Conservation (phyloP, 23 red algal genomes). For the Chondrus crispus region DNA sequence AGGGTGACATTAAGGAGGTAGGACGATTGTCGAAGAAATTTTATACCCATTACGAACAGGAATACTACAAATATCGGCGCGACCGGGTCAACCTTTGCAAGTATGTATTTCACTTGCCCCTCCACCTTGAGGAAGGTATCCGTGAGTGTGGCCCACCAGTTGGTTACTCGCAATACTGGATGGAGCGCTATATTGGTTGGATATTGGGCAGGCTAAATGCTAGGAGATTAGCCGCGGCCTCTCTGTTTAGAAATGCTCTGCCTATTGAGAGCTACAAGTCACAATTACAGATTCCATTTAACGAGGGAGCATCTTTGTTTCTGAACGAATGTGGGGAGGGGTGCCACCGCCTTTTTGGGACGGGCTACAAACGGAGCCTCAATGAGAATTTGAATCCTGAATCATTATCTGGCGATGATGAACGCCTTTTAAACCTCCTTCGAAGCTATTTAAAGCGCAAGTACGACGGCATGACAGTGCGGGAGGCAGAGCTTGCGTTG, state of each 20-base stretch:
- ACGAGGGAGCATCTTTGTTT: neutral
- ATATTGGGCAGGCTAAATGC: neutral
- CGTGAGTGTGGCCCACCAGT: neutral
- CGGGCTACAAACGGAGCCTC: neutral
- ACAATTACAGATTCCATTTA: neutral
- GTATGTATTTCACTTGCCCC: neutral
- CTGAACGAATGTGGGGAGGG: neutral
- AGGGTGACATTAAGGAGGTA: neutral
- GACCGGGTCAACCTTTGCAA: neutral
- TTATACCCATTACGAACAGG: neutral
- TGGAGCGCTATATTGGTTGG: constrained; percentile 10
- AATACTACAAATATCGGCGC: neutral
- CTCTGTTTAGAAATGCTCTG: neutral
- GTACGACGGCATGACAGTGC: neutral
- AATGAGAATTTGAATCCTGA: neutral
- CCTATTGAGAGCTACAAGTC: neutral
- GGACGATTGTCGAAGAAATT: neutral
- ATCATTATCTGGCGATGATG: neutral
- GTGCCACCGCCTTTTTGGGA: neutral
- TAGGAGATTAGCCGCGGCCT: neutral
- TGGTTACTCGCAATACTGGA: neutral
- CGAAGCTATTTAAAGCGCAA: neutral
- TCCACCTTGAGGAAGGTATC: neutral
- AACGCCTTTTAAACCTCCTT: neutral
- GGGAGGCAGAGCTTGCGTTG: neutral